A percentile compares a stretch with the other conserved stretches of the same genome.
Conservation (phyloP, 2,329 filamentous ascomycete species). For the Exophiala sp. region DNA sequence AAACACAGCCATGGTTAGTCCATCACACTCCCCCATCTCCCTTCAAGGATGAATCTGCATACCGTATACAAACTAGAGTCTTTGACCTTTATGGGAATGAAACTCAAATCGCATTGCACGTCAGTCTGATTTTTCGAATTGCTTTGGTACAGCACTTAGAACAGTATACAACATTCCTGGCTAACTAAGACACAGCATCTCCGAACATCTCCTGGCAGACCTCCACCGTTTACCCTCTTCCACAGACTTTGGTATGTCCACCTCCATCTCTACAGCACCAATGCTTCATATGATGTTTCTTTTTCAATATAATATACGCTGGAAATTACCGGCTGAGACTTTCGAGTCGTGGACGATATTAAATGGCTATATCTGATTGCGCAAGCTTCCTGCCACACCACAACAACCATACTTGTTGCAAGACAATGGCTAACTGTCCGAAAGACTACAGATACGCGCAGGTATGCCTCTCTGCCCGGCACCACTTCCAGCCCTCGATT, state of each 20-base stretch:
- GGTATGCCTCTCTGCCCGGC: conserved; percentile 3
- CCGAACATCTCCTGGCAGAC: no score
- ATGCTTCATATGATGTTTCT: conserved; percentile 59
- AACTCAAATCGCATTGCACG: conserved; percentile 74
- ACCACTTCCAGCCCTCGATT: conserved; percentile 27
- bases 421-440: conserved; percentile 4
- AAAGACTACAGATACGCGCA: background rate
- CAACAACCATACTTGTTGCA: background rate
- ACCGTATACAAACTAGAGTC: conserved; percentile 75
- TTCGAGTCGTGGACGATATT: conserved; percentile 69
- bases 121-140: conserved; percentile 74
- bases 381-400: background rate
- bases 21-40: background rate
- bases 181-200: no score
- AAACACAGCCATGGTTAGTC: background rate
- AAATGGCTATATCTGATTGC: conserved; percentile 81
- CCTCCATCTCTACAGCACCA: conserved; percentile 19
- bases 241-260: conserved; percentile 1
- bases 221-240: background rate
- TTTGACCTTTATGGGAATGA: conserved; percentile 84
- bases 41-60: conserved; percentile 27
- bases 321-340: conserved; percentile 95
- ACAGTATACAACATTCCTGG: no score
- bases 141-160: background rate
- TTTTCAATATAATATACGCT: conserved; percentile 62